Base-by-base conservation (phyloP, 495 filamentous ascomycete species). In the Trypethelium eluteriae region DNA sequence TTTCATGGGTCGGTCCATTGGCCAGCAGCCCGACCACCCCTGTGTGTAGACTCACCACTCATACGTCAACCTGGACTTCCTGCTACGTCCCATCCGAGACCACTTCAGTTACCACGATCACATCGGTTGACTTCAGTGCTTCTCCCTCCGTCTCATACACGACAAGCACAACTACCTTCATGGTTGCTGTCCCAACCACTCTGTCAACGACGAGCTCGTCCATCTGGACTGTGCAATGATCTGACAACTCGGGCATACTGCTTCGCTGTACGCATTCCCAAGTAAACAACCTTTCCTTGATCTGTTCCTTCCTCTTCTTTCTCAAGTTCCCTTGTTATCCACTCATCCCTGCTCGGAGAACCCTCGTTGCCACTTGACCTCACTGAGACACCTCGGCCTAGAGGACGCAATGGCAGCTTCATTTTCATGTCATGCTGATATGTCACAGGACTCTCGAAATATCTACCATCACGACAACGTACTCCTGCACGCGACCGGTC, bases 231-330 rank as follows among this genome's bases (percentile, higher is more conserved):
- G 7, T 59, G 32, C 36, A 32, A 32, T 59, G 53, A 59, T 34
- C 18, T 59, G 53, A 11, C 5, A 11, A 16, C n/a, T 16, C 9
- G 49, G 7, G 11, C 53, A 35, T 32, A 36, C 53, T 4, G 34
- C 53, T 59, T 14, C 25, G 53, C 53, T 59, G 53, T 59, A 59
- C 53, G 53, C 18, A 34, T 36, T 14, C 41, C 53, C 6, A 35
- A 9, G 36, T 36, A 4, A 59, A 11, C 49, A 18, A 9, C 5
- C 10, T 14, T 25, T 25, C 25, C 25, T 16, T 9, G 7, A 16
- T 46, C 41, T 46, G 41, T 9, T 16, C 41, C 7, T 16, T 46
- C 41, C 9, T 25, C 25, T 25, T 25, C 25, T 25, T 25, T 25
- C 25, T 25, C 25, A 25, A 25, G 25, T 25, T 25, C 25, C 25